A percentile compares a stretch with the other conserved stretches of the same genome.
Evolutionary conservation across 2,329 filamentous ascomycete species (phyloP).

Genomic region (Scorias spongiosa): DNA sequence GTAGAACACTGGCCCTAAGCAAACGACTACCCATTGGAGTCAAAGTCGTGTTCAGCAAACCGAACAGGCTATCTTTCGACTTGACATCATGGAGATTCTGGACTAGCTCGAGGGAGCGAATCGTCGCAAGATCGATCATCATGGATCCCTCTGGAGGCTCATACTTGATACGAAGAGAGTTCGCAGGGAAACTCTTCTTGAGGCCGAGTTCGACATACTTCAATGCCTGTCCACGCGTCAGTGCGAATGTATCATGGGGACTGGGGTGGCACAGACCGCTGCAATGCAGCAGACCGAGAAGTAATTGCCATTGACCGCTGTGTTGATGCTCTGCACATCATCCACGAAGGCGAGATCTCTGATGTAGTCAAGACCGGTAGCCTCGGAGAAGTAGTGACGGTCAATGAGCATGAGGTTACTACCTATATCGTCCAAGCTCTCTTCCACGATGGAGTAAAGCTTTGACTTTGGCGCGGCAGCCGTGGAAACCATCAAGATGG

Average conservation of each 20-base stretch:
- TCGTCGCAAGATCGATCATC: constrained; percentile 87
- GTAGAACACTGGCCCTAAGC: constrained; percentile 71
- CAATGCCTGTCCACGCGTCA: constrained; percentile 42
- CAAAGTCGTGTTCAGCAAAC: constrained; percentile 66
- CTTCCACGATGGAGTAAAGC: constrained; percentile 57
- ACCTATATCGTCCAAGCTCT: constrained; percentile 49
- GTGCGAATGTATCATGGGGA: constrained; percentile 6
- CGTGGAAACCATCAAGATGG: constrained; percentile 62
- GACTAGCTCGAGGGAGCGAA: constrained; percentile 74
- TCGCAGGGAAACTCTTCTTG: constrained; percentile 52
- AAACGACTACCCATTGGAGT: constrained; percentile 83
- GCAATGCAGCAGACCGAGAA: constrained; percentile 75
- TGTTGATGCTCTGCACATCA: constrained; percentile 66
- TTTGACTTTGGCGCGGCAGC: constrained; percentile 58
- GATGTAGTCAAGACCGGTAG: constrained; percentile 60
- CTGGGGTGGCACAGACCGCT: constrained; percentile 44
- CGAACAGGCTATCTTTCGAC: constrained; percentile 71
- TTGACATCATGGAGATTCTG: constrained; percentile 68
- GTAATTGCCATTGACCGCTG: constrained; percentile 67
- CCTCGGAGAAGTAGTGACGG: constrained; percentile 72
- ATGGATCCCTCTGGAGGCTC: constrained; percentile 81
- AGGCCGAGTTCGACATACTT: constrained; percentile 65
- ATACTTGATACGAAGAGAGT: constrained; percentile 74
- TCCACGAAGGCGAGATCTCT: constrained; percentile 63
- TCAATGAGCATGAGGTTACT: constrained; percentile 48